Evolutionary conservation across 208 protist species (phyloP).

Genomic region (Acanthamoeba sp.): DNA sequence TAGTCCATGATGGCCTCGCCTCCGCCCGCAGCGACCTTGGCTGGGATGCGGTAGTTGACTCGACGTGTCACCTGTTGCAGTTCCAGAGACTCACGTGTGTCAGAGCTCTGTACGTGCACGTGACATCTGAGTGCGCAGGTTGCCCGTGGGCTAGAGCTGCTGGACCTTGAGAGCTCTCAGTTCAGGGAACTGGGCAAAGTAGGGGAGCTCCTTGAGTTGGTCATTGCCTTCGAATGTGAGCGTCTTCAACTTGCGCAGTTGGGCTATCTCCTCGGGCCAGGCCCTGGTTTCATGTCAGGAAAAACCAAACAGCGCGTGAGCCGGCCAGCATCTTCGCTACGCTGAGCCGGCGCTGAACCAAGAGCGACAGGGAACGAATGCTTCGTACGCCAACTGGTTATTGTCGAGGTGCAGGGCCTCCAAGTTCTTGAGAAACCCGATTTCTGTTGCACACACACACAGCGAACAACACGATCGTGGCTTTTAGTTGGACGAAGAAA

Average conservation of each 20-base stretch:
- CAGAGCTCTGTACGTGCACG: background rate
- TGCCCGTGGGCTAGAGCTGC: background rate
- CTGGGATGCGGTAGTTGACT: constrained; percentile 17
- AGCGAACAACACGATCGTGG: background rate
- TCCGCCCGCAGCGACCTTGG: background rate
- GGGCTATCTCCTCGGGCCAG: background rate
- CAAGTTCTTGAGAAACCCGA: background rate
- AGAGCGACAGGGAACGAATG: background rate
- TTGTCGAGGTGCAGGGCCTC: constrained; percentile 40
- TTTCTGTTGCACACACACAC: constrained; percentile 8
- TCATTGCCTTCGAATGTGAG: constrained; percentile 34
- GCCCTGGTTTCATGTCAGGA: background rate
- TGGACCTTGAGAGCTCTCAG: constrained; percentile 7
- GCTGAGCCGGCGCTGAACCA: too few relatives aligned
- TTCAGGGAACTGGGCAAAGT: background rate
- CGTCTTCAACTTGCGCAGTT: constrained; percentile 17
- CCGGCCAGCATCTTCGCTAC: too few relatives aligned
- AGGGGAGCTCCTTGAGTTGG: background rate
- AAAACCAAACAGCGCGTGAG: too few relatives aligned
- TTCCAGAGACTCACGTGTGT: background rate
- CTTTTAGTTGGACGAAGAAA: background rate
- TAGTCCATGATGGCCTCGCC: constrained; percentile 11
- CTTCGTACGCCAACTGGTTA: constrained; percentile 8
- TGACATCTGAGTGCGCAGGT: too few relatives aligned
- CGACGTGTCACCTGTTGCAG: background rate